A percentile compares a stretch with the other conserved stretches of the same genome.
Evolutionary conservation across 2,329 filamentous ascomycete species (phyloP).

Genomic region (Ophiostoma montium): DNA sequence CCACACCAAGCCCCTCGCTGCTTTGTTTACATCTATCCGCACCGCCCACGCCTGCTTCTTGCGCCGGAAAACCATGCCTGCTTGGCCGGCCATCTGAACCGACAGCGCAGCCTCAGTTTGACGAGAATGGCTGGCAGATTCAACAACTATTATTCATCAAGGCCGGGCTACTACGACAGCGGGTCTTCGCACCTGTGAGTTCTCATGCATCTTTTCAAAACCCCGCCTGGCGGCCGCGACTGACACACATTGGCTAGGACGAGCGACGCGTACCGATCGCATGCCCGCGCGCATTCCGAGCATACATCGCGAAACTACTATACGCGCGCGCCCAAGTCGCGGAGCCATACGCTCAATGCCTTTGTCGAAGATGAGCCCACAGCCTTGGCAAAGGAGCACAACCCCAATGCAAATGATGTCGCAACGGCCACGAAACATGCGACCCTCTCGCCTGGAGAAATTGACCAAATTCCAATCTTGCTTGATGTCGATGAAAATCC

Average conservation of each 20-base stretch:
- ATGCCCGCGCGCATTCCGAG: slow-evolving; percentile 6
- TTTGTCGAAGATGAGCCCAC: slow-evolving; percentile 55
- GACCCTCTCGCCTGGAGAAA: slow-evolving; percentile 43
- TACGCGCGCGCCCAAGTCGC: slow-evolving; percentile 1
- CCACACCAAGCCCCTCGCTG: no score
- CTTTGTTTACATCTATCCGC: neutral
- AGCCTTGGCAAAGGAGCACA: slow-evolving; percentile 48
- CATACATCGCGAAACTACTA: neutral
- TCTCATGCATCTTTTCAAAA: neutral
- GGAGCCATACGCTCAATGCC: slow-evolving; percentile 42
- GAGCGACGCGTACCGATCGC: neutral
- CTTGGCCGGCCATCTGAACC: slow-evolving; percentile 4
- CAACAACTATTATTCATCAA: slow-evolving; percentile 1
- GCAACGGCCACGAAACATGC: slow-evolving; percentile 20
- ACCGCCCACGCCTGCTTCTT: neutral
- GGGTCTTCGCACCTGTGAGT: slow-evolving; percentile 6
- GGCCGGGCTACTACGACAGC: slow-evolving; percentile 5
- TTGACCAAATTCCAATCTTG: slow-evolving; percentile 56
- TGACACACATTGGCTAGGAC: neutral
- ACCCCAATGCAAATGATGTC: slow-evolving; percentile 15
- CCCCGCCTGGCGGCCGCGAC: neutral
- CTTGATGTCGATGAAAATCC: slow-evolving; percentile 47
- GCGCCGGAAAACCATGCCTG: slow-evolving; percentile 3
- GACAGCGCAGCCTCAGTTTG: neutral
- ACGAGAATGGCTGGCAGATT: slow-evolving; percentile 6